These are phyloP conservation scores for Fusarium sp. DNA, from an alignment of 2,329 filamentous ascomycete genomes.

Conservation along the genomic window DNA sequence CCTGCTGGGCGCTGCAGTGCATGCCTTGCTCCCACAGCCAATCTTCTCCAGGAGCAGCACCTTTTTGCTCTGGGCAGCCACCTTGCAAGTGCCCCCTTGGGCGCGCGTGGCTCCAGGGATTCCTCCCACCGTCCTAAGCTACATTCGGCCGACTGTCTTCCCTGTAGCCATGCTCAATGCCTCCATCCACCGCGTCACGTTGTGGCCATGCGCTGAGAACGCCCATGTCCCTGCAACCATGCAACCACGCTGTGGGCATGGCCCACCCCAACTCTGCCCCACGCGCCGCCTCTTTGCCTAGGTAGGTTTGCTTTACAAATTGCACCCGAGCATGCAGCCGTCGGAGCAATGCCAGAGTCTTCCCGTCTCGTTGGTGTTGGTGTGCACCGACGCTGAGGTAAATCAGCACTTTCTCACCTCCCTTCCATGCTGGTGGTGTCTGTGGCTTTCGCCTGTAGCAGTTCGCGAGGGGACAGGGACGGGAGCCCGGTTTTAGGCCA, in stretches of 20 bases:
- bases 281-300: constrained; percentile 27
- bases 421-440: constrained; percentile 9
- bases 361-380: constrained; percentile 8
- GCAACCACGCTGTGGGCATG: constrained; percentile 18
- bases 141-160: constrained; percentile 39
- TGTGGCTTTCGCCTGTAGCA: constrained; percentile 5
- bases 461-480: constrained; percentile 4
- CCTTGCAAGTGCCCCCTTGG: constrained; percentile 40
- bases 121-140: constrained; percentile 38
- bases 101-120: constrained; percentile 56
- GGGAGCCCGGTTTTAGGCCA: background rate
- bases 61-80: constrained; percentile 30
- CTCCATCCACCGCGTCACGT: constrained; percentile 46
- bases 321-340: constrained; percentile 25
- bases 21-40: background rate
- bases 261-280: constrained; percentile 36
- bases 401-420: background rate
- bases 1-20: constrained; percentile 16
- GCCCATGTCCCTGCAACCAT: constrained; percentile 39
- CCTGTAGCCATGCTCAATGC: constrained; percentile 43
- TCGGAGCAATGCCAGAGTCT: constrained; percentile 22
- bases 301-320: constrained; percentile 10
- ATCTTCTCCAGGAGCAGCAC: constrained; percentile 1
- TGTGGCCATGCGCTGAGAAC: constrained; percentile 47
- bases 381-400: background rate